Evolutionary conservation across 2,329 filamentous ascomycete genomes (phyloP).

Genomic region (Zymoseptoria tritici): DNA sequence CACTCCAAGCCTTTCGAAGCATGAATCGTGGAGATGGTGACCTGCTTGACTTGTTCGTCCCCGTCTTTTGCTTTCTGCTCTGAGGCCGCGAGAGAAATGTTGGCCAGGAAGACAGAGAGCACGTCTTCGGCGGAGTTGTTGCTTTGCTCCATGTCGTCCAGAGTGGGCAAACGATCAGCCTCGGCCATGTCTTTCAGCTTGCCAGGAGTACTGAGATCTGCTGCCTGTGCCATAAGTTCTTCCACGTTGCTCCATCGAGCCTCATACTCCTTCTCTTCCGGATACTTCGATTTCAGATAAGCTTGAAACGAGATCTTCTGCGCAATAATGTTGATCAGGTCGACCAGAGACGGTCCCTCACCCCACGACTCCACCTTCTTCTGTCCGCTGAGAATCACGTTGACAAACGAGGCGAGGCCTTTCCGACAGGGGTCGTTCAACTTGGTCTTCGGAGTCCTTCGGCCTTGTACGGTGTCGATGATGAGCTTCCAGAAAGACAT

Average conservation of each 20-base stretch:
- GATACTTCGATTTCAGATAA: slow-evolving; percentile 64
- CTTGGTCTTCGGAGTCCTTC: slow-evolving; percentile 45
- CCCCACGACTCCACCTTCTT: slow-evolving; percentile 44
- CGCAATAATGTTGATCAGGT: slow-evolving; percentile 51
- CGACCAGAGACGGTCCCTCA: slow-evolving; percentile 32
- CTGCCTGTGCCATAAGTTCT: slow-evolving; percentile 74
- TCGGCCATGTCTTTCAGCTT: slow-evolving; percentile 24
- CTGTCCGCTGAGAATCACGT: slow-evolving; percentile 51
- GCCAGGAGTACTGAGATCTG: slow-evolving; percentile 52
- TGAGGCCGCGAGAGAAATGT: slow-evolving; percentile 76
- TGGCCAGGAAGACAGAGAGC: slow-evolving; percentile 76
- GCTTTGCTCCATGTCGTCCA: slow-evolving; percentile 61
- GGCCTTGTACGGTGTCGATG: slow-evolving; percentile 49
- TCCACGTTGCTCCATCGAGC: slow-evolving; percentile 80
- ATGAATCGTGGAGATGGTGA: slow-evolving; percentile 94
- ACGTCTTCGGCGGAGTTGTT: slow-evolving; percentile 50
- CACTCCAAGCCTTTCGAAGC: slow-evolving; percentile 94
- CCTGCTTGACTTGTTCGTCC: slow-evolving; percentile 48
- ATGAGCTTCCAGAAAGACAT: slow-evolving; percentile 72
- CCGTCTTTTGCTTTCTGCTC: slow-evolving; percentile 55
- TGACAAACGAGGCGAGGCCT: slow-evolving; percentile 51
- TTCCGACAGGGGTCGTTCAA: slow-evolving; percentile 49
- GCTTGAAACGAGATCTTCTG: slow-evolving; percentile 64
- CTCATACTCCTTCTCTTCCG: slow-evolving; percentile 59
- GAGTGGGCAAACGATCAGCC: slow-evolving; percentile 52